Percentiles rank a stretch among this genome's conserved stretches.
phyloP scores from a whole-genome alignment of 768 basidiomycete species.

The Arthromyces matolae region DNA sequence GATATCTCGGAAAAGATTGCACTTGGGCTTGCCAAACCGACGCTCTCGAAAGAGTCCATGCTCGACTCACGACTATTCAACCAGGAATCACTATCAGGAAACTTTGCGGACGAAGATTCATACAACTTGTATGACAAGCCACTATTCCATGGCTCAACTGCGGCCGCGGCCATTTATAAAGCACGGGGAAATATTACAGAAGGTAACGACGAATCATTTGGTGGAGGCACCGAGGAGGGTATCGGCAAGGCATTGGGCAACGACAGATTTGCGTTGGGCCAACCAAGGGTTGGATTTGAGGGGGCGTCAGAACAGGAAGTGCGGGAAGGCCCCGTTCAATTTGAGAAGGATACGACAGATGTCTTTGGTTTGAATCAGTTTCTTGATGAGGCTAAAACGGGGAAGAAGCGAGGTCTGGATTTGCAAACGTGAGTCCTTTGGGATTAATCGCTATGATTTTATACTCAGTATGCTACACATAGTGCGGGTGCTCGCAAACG shows the following conservation, averaged over 20 bases:
- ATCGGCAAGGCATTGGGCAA: conserved; percentile 87
- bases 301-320: conserved; percentile 84
- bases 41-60: conserved; percentile 94
- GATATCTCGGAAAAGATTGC: conserved; percentile 99
- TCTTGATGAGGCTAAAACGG: conserved; percentile 94
- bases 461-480: neutral
- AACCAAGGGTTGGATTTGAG: conserved; percentile 83
- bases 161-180: conserved; percentile 99
- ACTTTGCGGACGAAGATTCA: conserved; percentile 89
- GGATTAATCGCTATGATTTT: neutral
- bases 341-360: conserved; percentile 97
- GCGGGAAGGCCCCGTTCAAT: conserved; percentile 92
- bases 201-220: conserved; percentile 88
- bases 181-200: conserved; percentile 82
- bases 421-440: conserved; percentile 59
- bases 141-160: conserved; percentile 92
- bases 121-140: conserved; percentile 95
- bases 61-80: conserved; percentile 97
- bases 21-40: conserved; percentile 95
- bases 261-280: conserved; percentile 90
- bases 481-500: conserved; percentile 64
- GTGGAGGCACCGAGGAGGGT: conserved; percentile 94
- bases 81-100: conserved; percentile 78
- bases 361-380: conserved; percentile 97
- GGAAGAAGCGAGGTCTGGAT: conserved; percentile 86